Conservation (phyloP, 768 basidiomycete species). For the Phlebiopsis gigantea region DNA sequence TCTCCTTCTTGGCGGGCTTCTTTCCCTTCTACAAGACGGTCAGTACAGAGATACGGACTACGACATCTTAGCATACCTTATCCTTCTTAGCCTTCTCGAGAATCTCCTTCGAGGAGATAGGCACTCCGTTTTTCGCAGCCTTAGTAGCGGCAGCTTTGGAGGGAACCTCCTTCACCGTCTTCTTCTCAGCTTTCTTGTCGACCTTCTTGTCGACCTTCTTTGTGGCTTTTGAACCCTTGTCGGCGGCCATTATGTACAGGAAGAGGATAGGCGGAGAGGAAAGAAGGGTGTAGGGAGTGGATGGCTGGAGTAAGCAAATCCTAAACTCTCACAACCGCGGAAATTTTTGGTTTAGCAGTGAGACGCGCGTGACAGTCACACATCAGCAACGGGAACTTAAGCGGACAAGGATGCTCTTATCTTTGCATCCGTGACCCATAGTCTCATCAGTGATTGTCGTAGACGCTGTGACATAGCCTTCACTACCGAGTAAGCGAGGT, state of each 20-base stretch:
- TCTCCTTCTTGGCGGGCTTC: constrained; percentile 22
- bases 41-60: background rate
- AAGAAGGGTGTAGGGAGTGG: constrained; percentile 11
- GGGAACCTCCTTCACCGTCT: constrained; percentile 25
- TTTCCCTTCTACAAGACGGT: constrained; percentile 1
- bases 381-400: too few relatives aligned
- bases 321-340: constrained; percentile 3
- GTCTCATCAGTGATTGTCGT: background rate
- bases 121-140: constrained; percentile 20
- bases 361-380: constrained; percentile 8
- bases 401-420: too few relatives aligned
- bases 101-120: constrained; percentile 37
- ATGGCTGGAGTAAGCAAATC: constrained; percentile 15
- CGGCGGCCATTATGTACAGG: constrained; percentile 28
- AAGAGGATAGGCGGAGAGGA: constrained; percentile 7
- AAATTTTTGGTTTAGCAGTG: constrained; percentile 17
- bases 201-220: constrained; percentile 36
- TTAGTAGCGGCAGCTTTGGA: constrained; percentile 25
- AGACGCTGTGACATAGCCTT: background rate
- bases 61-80: constrained; percentile 23
- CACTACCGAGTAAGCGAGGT: background rate
- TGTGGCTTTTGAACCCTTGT: constrained; percentile 14
- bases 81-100: constrained; percentile 37
- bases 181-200: constrained; percentile 31
- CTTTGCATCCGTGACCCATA: background rate